Evolutionary conservation across 257 asterid genomes (phyloP).

Genomic region (Solanum stenotomum): DNA sequence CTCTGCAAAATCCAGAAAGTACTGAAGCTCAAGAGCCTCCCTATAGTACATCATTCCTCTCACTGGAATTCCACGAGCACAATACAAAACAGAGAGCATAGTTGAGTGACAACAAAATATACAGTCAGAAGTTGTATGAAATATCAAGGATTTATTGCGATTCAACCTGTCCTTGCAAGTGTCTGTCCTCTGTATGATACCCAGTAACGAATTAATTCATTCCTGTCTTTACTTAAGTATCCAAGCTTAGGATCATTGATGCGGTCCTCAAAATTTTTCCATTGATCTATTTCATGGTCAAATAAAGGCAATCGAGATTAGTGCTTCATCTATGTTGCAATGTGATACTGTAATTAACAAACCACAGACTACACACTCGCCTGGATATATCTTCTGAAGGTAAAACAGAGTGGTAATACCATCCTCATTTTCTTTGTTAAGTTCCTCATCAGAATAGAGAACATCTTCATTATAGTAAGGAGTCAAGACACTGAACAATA

Average conservation of each 20-base stretch:
- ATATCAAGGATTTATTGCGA: background rate
- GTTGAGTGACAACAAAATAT: background rate
- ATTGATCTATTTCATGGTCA: conserved; percentile 48
- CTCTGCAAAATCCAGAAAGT: conserved; percentile 85
- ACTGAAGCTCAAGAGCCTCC: conserved; percentile 87
- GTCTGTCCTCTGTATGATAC: conserved; percentile 98
- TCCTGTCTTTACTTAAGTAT: conserved; percentile 28
- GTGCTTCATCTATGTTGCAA: background rate
- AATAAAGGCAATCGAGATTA: background rate
- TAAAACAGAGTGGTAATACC: conserved; percentile 85
- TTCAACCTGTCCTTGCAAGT: conserved; percentile 88
- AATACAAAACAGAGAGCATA: background rate
- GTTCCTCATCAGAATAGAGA: conserved; percentile 84
- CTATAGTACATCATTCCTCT: conserved; percentile 99
- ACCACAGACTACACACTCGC: conserved; percentile 28
- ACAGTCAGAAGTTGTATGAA: background rate
- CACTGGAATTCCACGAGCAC: conserved; percentile 34
- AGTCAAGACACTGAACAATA: conserved; percentile 68
- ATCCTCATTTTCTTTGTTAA: conserved; percentile 86
- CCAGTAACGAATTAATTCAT: conserved; percentile 78
- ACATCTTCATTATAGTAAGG: conserved; percentile 91
- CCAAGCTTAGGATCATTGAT: conserved; percentile 44
- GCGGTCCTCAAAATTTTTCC: conserved; percentile 83
- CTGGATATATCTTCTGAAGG: conserved; percentile 93
- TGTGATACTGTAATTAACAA: background rate